Evolutionary conservation across 2,329 filamentous ascomycete species (phyloP), one percentile per base, ranked within the genome.

Genomic region (Ilyonectria sp.): DNA sequence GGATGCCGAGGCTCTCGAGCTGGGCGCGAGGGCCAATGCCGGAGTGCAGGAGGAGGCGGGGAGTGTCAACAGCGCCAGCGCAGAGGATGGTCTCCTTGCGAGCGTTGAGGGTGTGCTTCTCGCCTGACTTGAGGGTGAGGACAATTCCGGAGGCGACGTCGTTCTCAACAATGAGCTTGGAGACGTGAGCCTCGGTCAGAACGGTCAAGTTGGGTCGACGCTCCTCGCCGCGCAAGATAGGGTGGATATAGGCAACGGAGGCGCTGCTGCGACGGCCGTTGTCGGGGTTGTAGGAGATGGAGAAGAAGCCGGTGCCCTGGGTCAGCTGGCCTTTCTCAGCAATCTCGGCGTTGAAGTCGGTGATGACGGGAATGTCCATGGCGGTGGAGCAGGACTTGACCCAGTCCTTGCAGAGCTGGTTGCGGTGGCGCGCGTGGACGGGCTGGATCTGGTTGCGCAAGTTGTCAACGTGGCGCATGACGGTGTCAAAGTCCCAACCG

Each of bases 341-440:
- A 79, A 97, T 97, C 79, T 95, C 90, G 75, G 91, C 86, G 86
- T 97, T 97, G 87, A 97, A 97, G 84, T 97, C 93, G 71, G 90
- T 85, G 73, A 96, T 90, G 61, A 97, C 83, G 60, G 94, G 94
- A 70, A 97, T 94, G 78, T 92, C 84, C 82, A 97, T 87, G 26
- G 94, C 93, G 31, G 86, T 88, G 69, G 92, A 92, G 86, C 93
- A 96, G 35, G 94, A 90, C 75, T 92, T 83, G 64, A 97, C 88
- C 94, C 94, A 97, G 82, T 97, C 94, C 81, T 93, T 90, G 86
- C 94, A 97, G 58, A 97, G 87, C 86, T 97, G 93, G 84, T 97
- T 97, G 74, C 93, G 89, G 83, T 97, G 94, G 66, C 92, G 90
- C 65, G 90, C 87, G 81, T 97, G 94, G 37, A 97, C 94, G 10